Base-by-base conservation (phyloP, 2,329 filamentous ascomycete genomes). In the Cordyceps fumosorosea region DNA sequence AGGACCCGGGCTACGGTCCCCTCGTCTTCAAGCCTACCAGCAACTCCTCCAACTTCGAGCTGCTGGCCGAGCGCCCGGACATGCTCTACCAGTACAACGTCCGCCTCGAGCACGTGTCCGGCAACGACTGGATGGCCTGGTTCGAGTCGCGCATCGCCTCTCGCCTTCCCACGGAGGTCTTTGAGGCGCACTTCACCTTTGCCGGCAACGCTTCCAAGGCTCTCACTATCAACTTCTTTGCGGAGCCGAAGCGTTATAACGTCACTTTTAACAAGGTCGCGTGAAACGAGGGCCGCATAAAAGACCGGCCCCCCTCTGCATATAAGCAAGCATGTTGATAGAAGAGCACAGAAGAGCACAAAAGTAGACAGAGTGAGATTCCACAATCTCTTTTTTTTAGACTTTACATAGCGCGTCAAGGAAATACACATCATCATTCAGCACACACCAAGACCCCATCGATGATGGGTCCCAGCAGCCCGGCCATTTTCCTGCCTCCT, bases 401-500 rank as follows among this genome's bases (percentile, higher is more conserved):
- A 32, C 29, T n/a, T n/a, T 32, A 32, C 8, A 32, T 32, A 32
- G 29, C 29, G 8, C 29, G 29, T 32, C 29, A 32, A 40, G 11
- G n/a, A n/a, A 40, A 40, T 51, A 51, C 32, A 54, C 42, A 24
- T 42, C 14, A 22, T 12, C 12, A 22, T 29, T 40, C 20, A 48
- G 11, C 5, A 3, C 42, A 14, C 10, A 7, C 10, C 11, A 45
- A 10, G 24, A 45, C 16, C 1, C 45, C 20, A 11, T 47, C 22
- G 34, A 53, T 50, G 11, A 58, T 14, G 0, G 26, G 16, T 8
- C 10, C 55, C 3, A 58, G 18, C n/a, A 58, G n/a, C 26, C n/a
- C 44, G 8, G 60, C 53, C 60, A 62, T 56, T 12, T 62, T 57
- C 24, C 60, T 34, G 1, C 60, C 60, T 6, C 60, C 60, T 24